Evolutionary conservation across 768 basidiomycete species (phyloP).

Genomic region (Chalciporus chontae): DNA sequence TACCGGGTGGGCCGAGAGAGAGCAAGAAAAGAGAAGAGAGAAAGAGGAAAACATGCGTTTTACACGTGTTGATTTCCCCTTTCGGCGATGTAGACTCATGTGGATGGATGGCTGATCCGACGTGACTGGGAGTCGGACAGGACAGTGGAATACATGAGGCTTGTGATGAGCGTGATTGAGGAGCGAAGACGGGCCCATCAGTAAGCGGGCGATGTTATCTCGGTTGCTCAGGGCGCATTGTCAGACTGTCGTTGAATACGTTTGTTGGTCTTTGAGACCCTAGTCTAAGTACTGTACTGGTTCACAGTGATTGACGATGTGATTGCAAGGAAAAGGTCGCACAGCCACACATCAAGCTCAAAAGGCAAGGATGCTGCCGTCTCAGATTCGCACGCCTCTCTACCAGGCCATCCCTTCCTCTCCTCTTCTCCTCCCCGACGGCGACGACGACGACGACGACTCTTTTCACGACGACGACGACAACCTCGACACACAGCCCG

Average conservation of each 20-base stretch:
- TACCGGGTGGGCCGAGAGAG: not conserved
- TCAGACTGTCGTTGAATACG: not conserved
- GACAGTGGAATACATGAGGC: conserved; percentile 19
- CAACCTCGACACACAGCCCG: not conserved
- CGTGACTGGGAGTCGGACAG: not conserved
- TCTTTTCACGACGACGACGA: conserved; percentile 8
- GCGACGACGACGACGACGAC: conserved; percentile 30
- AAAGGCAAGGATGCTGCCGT: conserved; percentile 26
- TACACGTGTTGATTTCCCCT: conserved; percentile 23
- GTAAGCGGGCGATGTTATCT: conserved; percentile 5
- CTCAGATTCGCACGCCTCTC: conserved; percentile 30
- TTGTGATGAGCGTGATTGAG: conserved; percentile 15
- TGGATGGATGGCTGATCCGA: conserved; percentile 15
- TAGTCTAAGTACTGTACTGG: not conserved
- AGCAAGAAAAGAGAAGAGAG: conserved; percentile 9
- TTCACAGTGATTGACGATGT: not conserved
- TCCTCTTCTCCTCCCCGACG: conserved; percentile 21
- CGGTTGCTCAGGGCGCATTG: not conserved
- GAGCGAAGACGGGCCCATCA: not conserved
- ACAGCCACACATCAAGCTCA: conserved; percentile 32
- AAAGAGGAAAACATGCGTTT: conserved; percentile 20
- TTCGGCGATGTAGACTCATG: not conserved
- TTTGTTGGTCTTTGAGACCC: not conserved
- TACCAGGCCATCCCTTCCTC: conserved; percentile 19
- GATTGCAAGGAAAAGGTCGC: not conserved